phyloP scores from a whole-genome alignment of 148 eudicot genomes.

The Diospyros kaki region DNA sequence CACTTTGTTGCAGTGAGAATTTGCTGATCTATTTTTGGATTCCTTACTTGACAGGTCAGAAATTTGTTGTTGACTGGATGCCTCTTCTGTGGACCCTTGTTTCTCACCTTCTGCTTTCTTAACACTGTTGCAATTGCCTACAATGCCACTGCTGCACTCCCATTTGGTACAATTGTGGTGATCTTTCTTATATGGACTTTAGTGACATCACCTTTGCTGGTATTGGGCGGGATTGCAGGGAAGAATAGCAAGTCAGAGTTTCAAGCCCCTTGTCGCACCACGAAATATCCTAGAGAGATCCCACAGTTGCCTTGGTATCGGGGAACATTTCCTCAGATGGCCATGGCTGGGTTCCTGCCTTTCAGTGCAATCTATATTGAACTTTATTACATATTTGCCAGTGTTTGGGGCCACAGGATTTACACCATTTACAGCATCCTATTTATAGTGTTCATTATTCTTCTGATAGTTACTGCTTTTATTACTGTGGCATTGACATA shows the following conservation, averaged over 20 bases:
- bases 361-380: slow-evolving; percentile 40
- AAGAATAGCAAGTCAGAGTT: slow-evolving; percentile 16
- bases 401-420: slow-evolving; percentile 47
- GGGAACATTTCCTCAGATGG: slow-evolving; percentile 16
- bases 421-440: slow-evolving; percentile 39
- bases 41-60: slow-evolving; percentile 9
- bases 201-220: slow-evolving; percentile 17
- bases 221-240: slow-evolving; percentile 14
- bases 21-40: background rate
- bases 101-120: slow-evolving; percentile 16
- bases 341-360: slow-evolving; percentile 18
- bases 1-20: background rate
- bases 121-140: slow-evolving; percentile 11
- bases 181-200: slow-evolving; percentile 10
- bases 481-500: slow-evolving; percentile 41
- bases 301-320: slow-evolving; percentile 16
- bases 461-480: slow-evolving; percentile 37
- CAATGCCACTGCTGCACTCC: slow-evolving; percentile 15
- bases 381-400: slow-evolving; percentile 41
- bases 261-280: slow-evolving; percentile 13
- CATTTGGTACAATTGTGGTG: slow-evolving; percentile 17
- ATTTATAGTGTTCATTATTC: slow-evolving; percentile 39
- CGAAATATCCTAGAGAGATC: slow-evolving; percentile 15
- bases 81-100: slow-evolving; percentile 12
- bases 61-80: slow-evolving; percentile 15